phyloP scores from a whole-genome alignment of 129 eudicot genomes.

The Kitagawia praeruptora region DNA sequence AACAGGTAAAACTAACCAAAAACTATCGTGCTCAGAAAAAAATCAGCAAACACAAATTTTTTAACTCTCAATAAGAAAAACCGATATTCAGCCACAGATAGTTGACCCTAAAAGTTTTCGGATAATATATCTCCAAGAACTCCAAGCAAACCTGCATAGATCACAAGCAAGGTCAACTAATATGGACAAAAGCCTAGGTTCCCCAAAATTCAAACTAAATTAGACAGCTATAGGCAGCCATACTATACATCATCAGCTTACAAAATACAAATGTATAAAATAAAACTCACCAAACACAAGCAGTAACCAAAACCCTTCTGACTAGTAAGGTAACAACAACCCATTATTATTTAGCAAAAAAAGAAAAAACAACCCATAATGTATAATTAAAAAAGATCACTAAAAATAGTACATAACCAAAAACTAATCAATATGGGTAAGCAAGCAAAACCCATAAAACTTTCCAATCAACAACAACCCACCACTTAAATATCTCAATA shows the following conservation, averaged over 20 bases:
- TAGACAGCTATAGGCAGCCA: neutral
- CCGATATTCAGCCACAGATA: neutral
- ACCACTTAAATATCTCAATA: neutral
- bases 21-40: neutral
- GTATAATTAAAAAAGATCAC: neutral
- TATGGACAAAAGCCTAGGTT: neutral
- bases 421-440: neutral
- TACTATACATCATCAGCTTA: neutral
- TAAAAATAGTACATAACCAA: neutral
- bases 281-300: neutral
- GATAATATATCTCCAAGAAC: neutral
- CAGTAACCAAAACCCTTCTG: neutral
- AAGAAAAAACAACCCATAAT: no score
- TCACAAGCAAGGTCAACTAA: neutral
- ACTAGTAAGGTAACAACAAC: neutral
- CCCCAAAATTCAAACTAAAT: neutral
- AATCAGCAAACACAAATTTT: neutral
- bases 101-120: neutral
- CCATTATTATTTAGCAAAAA: neutral
- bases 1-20: neutral
- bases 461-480: neutral
- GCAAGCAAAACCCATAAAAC: neutral
- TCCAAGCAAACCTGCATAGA: slow-evolving; percentile 9
- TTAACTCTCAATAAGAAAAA: neutral
- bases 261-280: neutral